Percentiles rank a stretch among this genome's conserved stretches.
phyloP scores from a whole-genome alignment of 805 yeast genomes.

The Starmera dryadoides region DNA sequence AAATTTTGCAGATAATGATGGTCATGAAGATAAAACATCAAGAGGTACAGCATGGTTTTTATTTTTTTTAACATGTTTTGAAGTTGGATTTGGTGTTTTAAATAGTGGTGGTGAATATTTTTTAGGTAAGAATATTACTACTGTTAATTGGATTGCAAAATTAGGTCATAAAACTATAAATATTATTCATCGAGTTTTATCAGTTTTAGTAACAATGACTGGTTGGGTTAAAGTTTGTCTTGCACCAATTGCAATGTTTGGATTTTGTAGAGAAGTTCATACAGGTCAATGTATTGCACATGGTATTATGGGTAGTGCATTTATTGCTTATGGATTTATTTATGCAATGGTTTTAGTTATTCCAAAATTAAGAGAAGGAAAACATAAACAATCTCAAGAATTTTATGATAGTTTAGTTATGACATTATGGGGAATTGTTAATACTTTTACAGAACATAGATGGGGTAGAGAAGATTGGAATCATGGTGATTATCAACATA shows the following conservation, averaged over 20 bases:
- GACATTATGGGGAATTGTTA: conserved; percentile 86
- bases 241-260: conserved; percentile 79
- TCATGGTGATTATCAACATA: conserved; percentile 92
- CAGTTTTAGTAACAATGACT: conserved; percentile 39
- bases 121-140: conserved; percentile 22
- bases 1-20: conserved; percentile 56
- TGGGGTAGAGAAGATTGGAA: conserved; percentile 90
- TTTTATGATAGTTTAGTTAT: conserved; percentile 75
- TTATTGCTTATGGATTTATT: conserved; percentile 71
- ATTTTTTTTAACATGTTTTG: conserved; percentile 34
- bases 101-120: conserved; percentile 45
- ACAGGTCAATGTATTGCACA: conserved; percentile 96
- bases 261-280: conserved; percentile 77
- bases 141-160: conserved; percentile 26
- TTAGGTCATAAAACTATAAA: conserved; percentile 29
- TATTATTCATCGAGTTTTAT: conserved; percentile 34
- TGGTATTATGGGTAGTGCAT: conserved; percentile 93
- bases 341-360: conserved; percentile 58
- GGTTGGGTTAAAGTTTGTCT: conserved; percentile 79
- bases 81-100: conserved; percentile 47
- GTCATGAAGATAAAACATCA: conserved; percentile 61
- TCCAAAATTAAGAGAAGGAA: conserved; percentile 62
- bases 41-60: conserved; percentile 65
- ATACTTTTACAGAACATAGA: conserved; percentile 93
- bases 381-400: conserved; percentile 63